Percentiles rank a stretch among this genome's conserved stretches.
These are phyloP conservation scores for Darksidea phi DNA, from an alignment of 495 filamentous ascomycete genomes.

Conservation along the genomic window DNA sequence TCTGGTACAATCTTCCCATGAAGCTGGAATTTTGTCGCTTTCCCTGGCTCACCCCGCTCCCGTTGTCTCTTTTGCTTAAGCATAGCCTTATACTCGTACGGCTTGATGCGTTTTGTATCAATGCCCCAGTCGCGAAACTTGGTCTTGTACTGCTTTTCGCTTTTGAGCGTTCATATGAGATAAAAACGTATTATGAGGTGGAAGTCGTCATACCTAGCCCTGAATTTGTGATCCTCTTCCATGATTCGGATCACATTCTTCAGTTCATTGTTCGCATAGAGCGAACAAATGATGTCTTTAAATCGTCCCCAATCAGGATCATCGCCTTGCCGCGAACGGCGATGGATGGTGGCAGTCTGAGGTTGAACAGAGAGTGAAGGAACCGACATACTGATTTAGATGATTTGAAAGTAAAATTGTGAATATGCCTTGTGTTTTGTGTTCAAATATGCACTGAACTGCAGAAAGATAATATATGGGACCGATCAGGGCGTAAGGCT, in stretches of 20 bases:
- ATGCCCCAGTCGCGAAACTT: not conserved
- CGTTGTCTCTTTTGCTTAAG: not conserved
- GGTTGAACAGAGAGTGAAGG: not conserved
- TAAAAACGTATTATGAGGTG: not conserved
- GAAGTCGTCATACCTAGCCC: not conserved
- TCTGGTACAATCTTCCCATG: not conserved
- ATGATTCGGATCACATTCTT: not conserved
- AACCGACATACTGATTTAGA: not conserved
- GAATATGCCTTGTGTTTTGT: not conserved
- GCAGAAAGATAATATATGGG: not conserved
- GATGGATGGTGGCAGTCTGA: not conserved
- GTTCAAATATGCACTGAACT: not conserved
- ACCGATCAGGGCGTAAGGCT: not conserved
- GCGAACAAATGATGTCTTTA: not conserved
- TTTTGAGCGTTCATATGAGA: not conserved
- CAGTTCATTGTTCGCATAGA: not conserved
- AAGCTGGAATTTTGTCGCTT: not conserved
- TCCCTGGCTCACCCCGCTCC: not conserved
- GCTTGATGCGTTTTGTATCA: not conserved
- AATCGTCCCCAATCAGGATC: not conserved
- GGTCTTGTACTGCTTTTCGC: not conserved
- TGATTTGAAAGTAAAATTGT: not conserved
- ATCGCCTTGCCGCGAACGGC: not conserved
- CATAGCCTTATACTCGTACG: not conserved
- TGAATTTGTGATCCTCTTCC: not conserved